Base-by-base conservation (phyloP, 1,284 basidiomycete species). In the Sphagnurus paluster region DNA sequence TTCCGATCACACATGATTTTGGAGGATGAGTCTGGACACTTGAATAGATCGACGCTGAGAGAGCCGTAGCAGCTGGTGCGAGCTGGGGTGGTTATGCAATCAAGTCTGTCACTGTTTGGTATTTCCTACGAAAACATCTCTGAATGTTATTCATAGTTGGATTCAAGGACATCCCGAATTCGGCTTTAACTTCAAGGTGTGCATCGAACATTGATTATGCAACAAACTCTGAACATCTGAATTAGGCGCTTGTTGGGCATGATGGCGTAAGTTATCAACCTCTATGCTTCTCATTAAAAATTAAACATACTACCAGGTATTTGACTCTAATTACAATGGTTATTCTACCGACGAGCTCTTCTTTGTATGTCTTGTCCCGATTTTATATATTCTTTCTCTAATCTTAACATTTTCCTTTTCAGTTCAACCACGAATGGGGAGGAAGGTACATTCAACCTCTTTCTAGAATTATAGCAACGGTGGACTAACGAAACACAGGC, bases 101-200 rank as follows among this genome's bases (percentile, higher is more conserved):
- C 69, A 90, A 91, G 87, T 90, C 59, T 21, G 75, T 54, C 24
- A 14, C 13, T 13, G 17, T 25, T 28, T 32, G n/a, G n/a, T 32
- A 44, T 14, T 19, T 21, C 14, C 39, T 34, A 29, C 34, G 16
- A 41, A 16, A 29, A 52, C 11, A 26, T 17, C 6, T 4, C 26
- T 37, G 7, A 48, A 34, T 20, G 5, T 56, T 28, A 51, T 19
- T 42, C 46, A 5, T 46, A 96, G 93, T 65, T 97, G 90, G 91
- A 93, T 96, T 50, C 89, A 94, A 66, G 90, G 93, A 0, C 91
- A 96, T 65, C 92, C 93, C 11, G 87, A 93, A 51, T 91, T 70
- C 52, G 80, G 76, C 4, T 90, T 91, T 61, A 79, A 79, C 19
- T 96, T 97, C 77, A 95, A 94, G 62, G 72, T 68, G 40, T 34